Evolutionary conservation across 441 rosid genomes (phyloP), one percentile per base, ranked within the genome.

Genomic region (Brassica hybrid): DNA sequence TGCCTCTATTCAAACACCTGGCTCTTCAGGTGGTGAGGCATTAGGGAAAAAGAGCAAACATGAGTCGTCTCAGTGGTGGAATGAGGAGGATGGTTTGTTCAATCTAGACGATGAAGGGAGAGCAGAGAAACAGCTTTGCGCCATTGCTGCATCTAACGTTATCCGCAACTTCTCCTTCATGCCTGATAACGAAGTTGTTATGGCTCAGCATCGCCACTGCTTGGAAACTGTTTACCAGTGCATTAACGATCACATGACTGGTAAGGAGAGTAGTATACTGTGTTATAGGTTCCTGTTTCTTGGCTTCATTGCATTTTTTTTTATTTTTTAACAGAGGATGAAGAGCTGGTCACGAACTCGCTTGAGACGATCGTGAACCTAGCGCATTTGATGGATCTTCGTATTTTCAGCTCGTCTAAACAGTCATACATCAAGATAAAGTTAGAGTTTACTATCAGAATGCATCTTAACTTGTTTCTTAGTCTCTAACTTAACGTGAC

Each of bases 121-220:
- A 74, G 81, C 94, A 2, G 99, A 95, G 83, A 93, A 87, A 83
- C 98, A 95, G 83, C 92, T 86, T 72, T 89, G 91, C 23, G 97
- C 97, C 61, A 92, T 93, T 76, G 98, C 89, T 68, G 96, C 96
- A 73, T 93, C 99, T 23, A 95, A 95, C 76, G 85, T 95, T 62
- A 87, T 95, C 45, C 92, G 98, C 57, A 95, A 95, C 79, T 93
- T 95, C 83, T 93, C 99, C 56, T 95, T 95, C 84, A 95, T 95
- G 98, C 99, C 97, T 1, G 98, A 95, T 78, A 95, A 93, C 69
- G 99, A 95, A 84, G 88, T 84, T 66, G 84, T 89, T 14, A 95
- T 95, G 99, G 94, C 99, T 43, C 96, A 87, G 80, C 91, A 91
- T 80, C 90, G 99, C 50, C 99, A 95, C 85, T 95, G 99, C 88